A percentile compares a stretch with the other conserved stretches of the same genome.
Evolutionary conservation across 768 basidiomycete species (phyloP).

Genomic region (Tricholoma bakamatsutake): DNA sequence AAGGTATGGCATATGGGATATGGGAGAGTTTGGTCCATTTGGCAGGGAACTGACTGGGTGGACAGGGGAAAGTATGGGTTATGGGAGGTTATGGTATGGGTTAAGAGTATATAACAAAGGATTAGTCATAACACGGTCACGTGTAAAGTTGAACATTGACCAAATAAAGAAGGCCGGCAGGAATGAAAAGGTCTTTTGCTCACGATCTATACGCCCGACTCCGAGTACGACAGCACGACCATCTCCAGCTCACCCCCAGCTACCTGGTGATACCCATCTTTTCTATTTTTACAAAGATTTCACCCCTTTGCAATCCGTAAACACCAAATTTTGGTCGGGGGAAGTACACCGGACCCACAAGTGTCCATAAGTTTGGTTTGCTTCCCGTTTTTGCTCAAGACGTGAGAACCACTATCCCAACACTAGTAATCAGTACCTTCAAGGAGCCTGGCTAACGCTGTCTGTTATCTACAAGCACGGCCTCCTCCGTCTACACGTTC

Average conservation of each 20-base stretch:
- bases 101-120: no score
- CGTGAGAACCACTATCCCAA: conserved; percentile 33
- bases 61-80: no score
- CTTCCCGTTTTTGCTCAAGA: conserved; percentile 28
- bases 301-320: conserved; percentile 2
- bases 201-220: conserved; percentile 19
- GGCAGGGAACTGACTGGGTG: no score
- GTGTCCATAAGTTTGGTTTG: conserved; percentile 38
- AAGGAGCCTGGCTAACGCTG: conserved; percentile 13
- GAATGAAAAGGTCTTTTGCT: conserved; percentile 16
- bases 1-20: no score
- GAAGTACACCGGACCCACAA: conserved; percentile 46
- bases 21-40: no score
- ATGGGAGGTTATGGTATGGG: no score
- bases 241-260: conserved; percentile 12
- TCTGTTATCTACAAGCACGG: conserved; percentile 46
- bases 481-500: conserved; percentile 66
- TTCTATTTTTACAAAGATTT: conserved; percentile 19
- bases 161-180: conserved; percentile 33
- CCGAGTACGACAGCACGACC: conserved; percentile 10
- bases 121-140: conserved; percentile 32
- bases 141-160: conserved; percentile 49
- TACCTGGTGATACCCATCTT: conserved; percentile 19
- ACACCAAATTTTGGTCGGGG: conserved; percentile 30
- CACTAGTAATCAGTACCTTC: conserved; percentile 14